A percentile compares a stretch with the other conserved stretches of the same genome.
phyloP scores from a whole-genome alignment of 345 rosid genomes.

The Anastatica hierochuntica region DNA sequence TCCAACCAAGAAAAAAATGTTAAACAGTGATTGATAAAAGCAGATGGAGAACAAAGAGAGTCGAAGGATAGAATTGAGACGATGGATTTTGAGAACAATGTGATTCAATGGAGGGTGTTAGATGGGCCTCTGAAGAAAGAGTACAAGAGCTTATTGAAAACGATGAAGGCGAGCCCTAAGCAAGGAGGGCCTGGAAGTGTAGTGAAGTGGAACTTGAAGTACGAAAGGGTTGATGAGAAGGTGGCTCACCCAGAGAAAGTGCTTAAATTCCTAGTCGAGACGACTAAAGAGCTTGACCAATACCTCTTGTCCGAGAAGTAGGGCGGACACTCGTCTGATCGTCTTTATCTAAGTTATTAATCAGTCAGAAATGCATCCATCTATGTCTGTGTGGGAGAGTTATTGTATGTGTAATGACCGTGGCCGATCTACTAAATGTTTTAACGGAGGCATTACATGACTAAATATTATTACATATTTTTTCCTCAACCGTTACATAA shows the following conservation, averaged over 20 bases:
- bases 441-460: too few relatives aligned
- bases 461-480: too few relatives aligned
- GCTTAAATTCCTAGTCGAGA: slow-evolving; percentile 1
- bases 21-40: too few relatives aligned
- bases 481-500: too few relatives aligned
- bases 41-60: slow-evolving; percentile 10
- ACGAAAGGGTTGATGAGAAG: neutral
- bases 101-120: slow-evolving; percentile 1
- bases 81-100: slow-evolving; percentile 1
- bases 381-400: too few relatives aligned
- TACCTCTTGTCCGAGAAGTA: slow-evolving; percentile 1
- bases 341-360: too few relatives aligned
- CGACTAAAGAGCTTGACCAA: neutral
- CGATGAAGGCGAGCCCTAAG: slow-evolving; percentile 7
- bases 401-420: too few relatives aligned
- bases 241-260: slow-evolving; percentile 8
- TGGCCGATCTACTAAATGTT: too few relatives aligned
- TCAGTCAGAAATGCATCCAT: too few relatives aligned
- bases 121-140: slow-evolving; percentile 16
- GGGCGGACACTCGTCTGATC: neutral
- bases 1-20: too few relatives aligned
- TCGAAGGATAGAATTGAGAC: slow-evolving; percentile 12
- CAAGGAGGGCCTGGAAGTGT: slow-evolving; percentile 2
- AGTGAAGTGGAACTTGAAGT: slow-evolving; percentile 19
- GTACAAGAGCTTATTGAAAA: slow-evolving; percentile 12